phyloP scores from a whole-genome alignment of 768 basidiomycete species.

The Calocera viscosa region DNA sequence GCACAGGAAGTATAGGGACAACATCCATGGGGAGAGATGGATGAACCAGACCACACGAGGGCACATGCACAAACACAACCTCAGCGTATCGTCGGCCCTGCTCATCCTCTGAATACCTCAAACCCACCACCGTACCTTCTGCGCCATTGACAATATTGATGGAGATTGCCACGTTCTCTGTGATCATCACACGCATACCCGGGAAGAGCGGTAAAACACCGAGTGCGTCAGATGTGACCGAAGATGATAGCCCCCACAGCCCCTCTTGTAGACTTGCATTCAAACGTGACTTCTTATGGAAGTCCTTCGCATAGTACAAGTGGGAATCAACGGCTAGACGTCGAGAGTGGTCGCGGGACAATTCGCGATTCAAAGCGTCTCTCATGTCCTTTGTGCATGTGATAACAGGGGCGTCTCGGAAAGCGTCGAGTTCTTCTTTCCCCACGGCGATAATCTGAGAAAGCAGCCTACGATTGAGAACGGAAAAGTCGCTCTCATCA shows the following conservation, averaged over 20 bases:
- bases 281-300: no score
- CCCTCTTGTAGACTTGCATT: no score
- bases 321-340: no score
- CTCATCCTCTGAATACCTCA: no score
- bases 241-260: background rate
- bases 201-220: background rate
- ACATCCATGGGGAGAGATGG: no score
- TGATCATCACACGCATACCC: conserved; percentile 8
- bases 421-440: background rate
- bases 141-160: background rate
- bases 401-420: background rate
- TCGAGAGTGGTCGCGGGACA: background rate
- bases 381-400: background rate
- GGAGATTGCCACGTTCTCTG: conserved; percentile 6
- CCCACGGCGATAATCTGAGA: no score
- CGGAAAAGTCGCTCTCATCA: background rate
- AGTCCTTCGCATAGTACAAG: no score
- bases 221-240: background rate
- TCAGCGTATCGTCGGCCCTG: no score
- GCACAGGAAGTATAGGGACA: no score
- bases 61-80: no score
- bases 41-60: no score
- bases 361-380: background rate
- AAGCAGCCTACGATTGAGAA: background rate
- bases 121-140: background rate